Percentiles rank a stretch among this genome's conserved stretches.
phyloP scores from a whole-genome alignment of 768 basidiomycete genomes.

The Cystofilobasidium capitatum region DNA sequence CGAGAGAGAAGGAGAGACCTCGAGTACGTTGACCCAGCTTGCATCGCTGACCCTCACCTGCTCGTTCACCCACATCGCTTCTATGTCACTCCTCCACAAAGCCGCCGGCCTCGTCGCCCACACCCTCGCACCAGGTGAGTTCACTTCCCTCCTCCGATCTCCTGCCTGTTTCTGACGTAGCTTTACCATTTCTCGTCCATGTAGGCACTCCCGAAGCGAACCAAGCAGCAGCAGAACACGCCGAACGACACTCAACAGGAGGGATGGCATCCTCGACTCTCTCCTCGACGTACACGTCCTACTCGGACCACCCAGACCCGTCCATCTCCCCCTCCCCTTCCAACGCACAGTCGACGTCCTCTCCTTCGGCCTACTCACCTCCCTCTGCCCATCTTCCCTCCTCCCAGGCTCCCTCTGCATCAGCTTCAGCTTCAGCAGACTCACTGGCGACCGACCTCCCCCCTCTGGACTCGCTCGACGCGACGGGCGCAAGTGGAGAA shows the following conservation, averaged over 20 bases:
- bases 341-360: no score
- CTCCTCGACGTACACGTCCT: background rate
- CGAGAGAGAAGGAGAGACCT: background rate
- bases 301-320: background rate
- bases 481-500: background rate
- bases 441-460: background rate
- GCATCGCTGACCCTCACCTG: background rate
- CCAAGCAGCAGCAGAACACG: background rate
- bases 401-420: background rate
- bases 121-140: background rate
- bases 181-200: background rate
- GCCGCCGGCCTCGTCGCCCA: background rate
- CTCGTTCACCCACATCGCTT: background rate
- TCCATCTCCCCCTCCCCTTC: no score
- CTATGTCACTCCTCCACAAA: background rate
- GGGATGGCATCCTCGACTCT: background rate
- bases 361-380: background rate
- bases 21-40: no score
- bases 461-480: background rate
- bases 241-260: background rate
- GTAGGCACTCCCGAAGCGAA: background rate
- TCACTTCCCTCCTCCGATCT: background rate
- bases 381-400: background rate
- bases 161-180: background rate
- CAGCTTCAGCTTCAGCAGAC: background rate